phyloP scores from a whole-genome alignment of 2,329 filamentous ascomycete genomes.

The Colletotrichum shisoi region DNA sequence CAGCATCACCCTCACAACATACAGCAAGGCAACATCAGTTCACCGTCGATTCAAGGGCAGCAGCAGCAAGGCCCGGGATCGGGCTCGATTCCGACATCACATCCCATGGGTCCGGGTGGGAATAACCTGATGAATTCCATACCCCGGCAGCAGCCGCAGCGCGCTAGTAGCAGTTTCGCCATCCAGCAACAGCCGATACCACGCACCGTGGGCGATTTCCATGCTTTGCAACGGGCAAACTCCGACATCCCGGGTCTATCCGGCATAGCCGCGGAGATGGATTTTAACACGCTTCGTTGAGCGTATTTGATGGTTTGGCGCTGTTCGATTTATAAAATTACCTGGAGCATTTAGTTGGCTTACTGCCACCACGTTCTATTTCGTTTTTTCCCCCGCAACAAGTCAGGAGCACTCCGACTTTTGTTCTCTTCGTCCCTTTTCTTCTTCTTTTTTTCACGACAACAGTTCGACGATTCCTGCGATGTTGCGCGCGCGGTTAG shows the following conservation, averaged over 20 bases:
- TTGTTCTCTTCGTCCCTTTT: neutral
- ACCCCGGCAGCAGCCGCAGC: slow-evolving; percentile 49
- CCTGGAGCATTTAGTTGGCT: neutral
- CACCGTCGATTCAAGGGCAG: slow-evolving; percentile 30
- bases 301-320: too few species aligned
- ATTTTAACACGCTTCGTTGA: slow-evolving; percentile 37
- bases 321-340: neutral
- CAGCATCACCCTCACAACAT: slow-evolving; percentile 48
- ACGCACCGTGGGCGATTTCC: slow-evolving; percentile 59
- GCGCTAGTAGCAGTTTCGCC: slow-evolving; percentile 53
- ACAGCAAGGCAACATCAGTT: slow-evolving; percentile 40
- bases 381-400: neutral
- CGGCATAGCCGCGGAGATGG: slow-evolving; percentile 37
- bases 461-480: slow-evolving; percentile 10
- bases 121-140: slow-evolving; percentile 39
- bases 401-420: slow-evolving; percentile 12
- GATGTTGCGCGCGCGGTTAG: slow-evolving; percentile 16
- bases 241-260: slow-evolving; percentile 47
- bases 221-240: slow-evolving; percentile 57
- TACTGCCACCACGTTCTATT: neutral
- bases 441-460: slow-evolving; percentile 1
- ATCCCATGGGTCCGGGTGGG: slow-evolving; percentile 43
- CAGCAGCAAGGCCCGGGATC: slow-evolving; percentile 39
- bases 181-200: slow-evolving; percentile 52
- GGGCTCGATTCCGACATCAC: slow-evolving; percentile 42